Evolutionary conservation across 2,329 filamentous ascomycete species (phyloP).

Genomic region (Didymosphaeria variabile): DNA sequence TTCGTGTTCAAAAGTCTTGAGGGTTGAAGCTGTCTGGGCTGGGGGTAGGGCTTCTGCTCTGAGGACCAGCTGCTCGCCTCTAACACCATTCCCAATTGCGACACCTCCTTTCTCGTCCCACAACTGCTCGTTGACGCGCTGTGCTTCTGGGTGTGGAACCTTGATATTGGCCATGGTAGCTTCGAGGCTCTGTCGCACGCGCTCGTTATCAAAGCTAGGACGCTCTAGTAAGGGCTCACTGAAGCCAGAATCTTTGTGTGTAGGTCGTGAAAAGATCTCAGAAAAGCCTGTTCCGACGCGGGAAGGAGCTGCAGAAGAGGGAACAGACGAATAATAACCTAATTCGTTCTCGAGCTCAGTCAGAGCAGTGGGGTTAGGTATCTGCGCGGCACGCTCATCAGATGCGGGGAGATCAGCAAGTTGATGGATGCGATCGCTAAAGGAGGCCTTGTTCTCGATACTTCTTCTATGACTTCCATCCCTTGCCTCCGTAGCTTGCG

Average conservation of each 20-base stretch:
- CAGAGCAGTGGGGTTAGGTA: conserved; percentile 33
- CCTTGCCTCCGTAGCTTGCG: conserved; percentile 19
- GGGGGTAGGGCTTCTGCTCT: conserved; percentile 18
- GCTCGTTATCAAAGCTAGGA: conserved; percentile 34
- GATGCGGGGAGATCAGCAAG: conserved; percentile 24
- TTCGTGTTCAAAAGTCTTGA: conserved; percentile 22
- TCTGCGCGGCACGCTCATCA: conserved; percentile 19
- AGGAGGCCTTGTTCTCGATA: conserved; percentile 40
- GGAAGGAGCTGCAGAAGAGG: conserved; percentile 34
- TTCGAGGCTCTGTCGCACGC: conserved; percentile 37
- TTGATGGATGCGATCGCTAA: conserved; percentile 47
- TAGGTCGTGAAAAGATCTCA: conserved; percentile 36
- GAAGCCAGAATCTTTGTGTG: conserved; percentile 50
- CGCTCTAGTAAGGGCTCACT: conserved; percentile 31
- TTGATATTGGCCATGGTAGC: conserved; percentile 30
- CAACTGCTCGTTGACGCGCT: conserved; percentile 33
- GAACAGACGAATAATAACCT: conserved; percentile 38
- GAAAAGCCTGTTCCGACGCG: conserved; percentile 38
- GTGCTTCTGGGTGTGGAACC: conserved; percentile 24
- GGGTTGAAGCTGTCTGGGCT: conserved; percentile 17
- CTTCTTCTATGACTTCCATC: conserved; percentile 26
- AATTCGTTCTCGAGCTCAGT: conserved; percentile 44
- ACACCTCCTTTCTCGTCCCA: conserved; percentile 40
- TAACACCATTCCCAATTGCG: conserved; percentile 29
- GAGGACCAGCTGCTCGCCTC: conserved; percentile 25